Evolutionary conservation across 2,329 filamentous ascomycete species (phyloP).

Genomic region (Xylariaceae sp.): DNA sequence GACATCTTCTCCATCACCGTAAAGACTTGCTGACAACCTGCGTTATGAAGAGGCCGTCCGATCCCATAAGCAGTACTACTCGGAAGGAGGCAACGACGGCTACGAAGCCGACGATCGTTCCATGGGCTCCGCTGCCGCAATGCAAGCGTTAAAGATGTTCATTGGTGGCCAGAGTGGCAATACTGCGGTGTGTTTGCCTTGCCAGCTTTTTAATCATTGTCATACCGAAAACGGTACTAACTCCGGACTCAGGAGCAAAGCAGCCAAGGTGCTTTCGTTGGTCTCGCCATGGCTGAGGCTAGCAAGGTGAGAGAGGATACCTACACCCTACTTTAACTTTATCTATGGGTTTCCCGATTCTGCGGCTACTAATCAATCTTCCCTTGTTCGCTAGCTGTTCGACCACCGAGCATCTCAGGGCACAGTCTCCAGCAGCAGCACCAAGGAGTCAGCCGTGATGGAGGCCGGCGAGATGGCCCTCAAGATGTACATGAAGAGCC

Average conservation of each 20-base stretch:
- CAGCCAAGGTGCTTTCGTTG: constrained; percentile 74
- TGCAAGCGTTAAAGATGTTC: constrained; percentile 80
- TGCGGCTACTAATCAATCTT: not conserved
- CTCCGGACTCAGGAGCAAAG: constrained; percentile 33
- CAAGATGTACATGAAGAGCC: constrained; percentile 84
- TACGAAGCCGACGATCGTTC: constrained; percentile 43
- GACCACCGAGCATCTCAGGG: constrained; percentile 52
- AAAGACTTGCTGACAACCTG: constrained; percentile 1
- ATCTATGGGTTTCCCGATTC: not conserved
- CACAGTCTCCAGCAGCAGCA: constrained; percentile 51
- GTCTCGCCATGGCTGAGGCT: constrained; percentile 82
- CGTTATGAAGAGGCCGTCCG: constrained; percentile 54
- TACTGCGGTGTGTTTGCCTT: constrained; percentile 28
- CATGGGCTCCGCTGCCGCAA: constrained; percentile 68
- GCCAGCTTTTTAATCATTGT: not conserved
- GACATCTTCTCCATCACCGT: not conserved
- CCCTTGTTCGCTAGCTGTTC: constrained; percentile 44
- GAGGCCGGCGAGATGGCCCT: constrained; percentile 79
- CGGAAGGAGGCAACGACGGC: constrained; percentile 39
- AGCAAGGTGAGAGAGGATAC: constrained; percentile 53
- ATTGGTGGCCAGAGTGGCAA: constrained; percentile 47
- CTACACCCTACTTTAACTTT: not conserved
- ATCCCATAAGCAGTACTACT: constrained; percentile 72
- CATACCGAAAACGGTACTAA: constrained; percentile 1
- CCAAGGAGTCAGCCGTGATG: constrained; percentile 75